These are phyloP conservation scores for Fraxinus americana DNA, from an alignment of 257 asterid genomes.

Conservation along the genomic window DNA sequence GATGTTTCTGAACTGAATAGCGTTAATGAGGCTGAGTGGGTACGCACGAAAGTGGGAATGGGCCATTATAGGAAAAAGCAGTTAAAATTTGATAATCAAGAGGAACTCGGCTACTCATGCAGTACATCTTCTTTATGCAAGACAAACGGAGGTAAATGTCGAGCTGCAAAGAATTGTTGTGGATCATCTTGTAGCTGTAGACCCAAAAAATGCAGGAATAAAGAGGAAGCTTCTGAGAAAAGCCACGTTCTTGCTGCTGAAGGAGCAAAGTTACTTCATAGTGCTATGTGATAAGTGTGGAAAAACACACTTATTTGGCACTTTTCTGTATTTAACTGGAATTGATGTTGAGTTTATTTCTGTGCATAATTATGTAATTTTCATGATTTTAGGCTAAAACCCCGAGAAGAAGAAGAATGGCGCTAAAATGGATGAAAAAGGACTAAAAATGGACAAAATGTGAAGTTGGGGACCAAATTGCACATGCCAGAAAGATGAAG, in stretches of 20 bases:
- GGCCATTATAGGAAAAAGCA: conserved; percentile 34
- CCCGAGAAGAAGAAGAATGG: too few species aligned
- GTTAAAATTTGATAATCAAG: conserved; percentile 30
- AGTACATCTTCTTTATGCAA: conserved; percentile 66
- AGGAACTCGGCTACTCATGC: conserved; percentile 67
- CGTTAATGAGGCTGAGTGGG: conserved; percentile 27
- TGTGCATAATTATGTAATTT: too few species aligned
- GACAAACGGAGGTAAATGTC: conserved; percentile 77
- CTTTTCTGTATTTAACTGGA: too few species aligned
- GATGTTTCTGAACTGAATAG: too few species aligned
- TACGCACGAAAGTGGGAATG: conserved; percentile 34
- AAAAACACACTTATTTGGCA: too few species aligned
- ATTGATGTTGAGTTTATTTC: too few species aligned
- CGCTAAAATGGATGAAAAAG: too few species aligned
- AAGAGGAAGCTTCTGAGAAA: conserved; percentile 37
- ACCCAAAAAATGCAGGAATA: conserved; percentile 62
- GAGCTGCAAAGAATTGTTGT: conserved; percentile 59
- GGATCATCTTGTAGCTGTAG: conserved; percentile 57
- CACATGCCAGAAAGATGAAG: too few species aligned
- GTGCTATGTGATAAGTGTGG: too few species aligned
- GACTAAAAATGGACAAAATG: too few species aligned
- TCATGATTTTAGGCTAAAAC: too few species aligned
- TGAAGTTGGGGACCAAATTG: too few species aligned
- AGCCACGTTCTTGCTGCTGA: conserved; percentile 61
- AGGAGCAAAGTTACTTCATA: conserved; percentile 83